Evolutionary conservation across 306 rosid species (phyloP).

Genomic region (Prunus davidiana): DNA sequence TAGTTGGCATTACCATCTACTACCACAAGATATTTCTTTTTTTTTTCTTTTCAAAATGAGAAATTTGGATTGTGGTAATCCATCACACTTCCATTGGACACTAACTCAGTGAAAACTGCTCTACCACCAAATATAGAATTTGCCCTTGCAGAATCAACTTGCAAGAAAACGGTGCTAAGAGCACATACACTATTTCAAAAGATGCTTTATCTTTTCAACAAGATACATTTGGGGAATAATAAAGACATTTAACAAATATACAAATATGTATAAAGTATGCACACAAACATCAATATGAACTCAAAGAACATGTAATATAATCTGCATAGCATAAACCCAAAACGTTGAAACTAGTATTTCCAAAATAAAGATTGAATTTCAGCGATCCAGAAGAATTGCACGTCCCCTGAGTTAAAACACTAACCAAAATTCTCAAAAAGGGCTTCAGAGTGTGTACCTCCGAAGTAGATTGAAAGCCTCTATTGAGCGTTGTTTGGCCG

Average conservation of each 20-base stretch:
- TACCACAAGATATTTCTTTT: too few relatives aligned
- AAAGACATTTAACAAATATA: neutral
- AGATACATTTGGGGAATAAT: neutral
- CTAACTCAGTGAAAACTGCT: neutral
- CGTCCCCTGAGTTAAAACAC: neutral
- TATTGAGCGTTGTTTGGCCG: conserved; percentile 37
- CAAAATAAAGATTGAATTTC: neutral
- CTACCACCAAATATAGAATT: neutral
- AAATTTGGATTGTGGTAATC: neutral
- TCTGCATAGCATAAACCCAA: neutral
- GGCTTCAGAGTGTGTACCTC: conserved; percentile 41
- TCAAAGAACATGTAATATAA: neutral
- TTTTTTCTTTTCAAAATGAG: too few relatives aligned
- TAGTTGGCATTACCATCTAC: neutral
- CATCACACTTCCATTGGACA: neutral
- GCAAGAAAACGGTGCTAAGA: neutral
- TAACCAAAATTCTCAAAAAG: neutral
- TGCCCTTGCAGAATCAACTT: neutral
- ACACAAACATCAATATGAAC: neutral
- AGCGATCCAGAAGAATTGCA: neutral
- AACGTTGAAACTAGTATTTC: neutral
- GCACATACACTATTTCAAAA: neutral
- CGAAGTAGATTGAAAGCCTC: conserved; percentile 45
- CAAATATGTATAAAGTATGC: neutral
- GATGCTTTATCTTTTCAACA: neutral